These are phyloP conservation scores for Tothia fuscella DNA, from an alignment of 2,329 filamentous ascomycete species.

Conservation along the genomic window DNA sequence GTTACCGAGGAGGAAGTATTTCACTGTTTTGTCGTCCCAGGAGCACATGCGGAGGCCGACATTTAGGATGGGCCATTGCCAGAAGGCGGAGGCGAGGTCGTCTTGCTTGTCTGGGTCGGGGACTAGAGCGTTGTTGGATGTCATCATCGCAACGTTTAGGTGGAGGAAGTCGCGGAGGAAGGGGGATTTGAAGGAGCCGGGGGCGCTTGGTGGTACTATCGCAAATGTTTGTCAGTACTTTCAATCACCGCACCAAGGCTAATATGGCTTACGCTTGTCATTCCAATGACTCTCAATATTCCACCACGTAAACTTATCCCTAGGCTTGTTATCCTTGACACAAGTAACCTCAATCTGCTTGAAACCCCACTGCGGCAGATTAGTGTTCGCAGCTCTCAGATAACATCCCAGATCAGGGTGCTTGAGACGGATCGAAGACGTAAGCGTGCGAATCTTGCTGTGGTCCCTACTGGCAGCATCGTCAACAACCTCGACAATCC, in stretches of 20 bases:
- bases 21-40: conserved; percentile 90
- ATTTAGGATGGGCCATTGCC: conserved; percentile 95
- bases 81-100: conserved; percentile 89
- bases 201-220: conserved; percentile 73
- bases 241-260: neutral
- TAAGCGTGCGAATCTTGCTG: conserved; percentile 78
- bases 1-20: conserved; percentile 97
- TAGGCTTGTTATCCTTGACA: conserved; percentile 81
- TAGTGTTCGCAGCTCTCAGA: conserved; percentile 86
- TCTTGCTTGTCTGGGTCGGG: conserved; percentile 98
- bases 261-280: conserved; percentile 72
- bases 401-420: conserved; percentile 81
- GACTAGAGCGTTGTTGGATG: conserved; percentile 95
- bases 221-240: neutral
- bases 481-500: conserved; percentile 81
- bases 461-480: conserved; percentile 81
- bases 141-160: conserved; percentile 99
- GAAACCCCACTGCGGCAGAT: conserved; percentile 97
- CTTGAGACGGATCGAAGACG: conserved; percentile 80
- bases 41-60: conserved; percentile 97
- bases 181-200: conserved; percentile 87
- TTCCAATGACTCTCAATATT: conserved; percentile 95
- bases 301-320: conserved; percentile 95
- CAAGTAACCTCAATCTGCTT: conserved; percentile 98
- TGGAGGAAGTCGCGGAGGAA: conserved; percentile 98